Evolutionary conservation across 805 yeast species (phyloP).

Genomic region (Candida dendrica): DNA sequence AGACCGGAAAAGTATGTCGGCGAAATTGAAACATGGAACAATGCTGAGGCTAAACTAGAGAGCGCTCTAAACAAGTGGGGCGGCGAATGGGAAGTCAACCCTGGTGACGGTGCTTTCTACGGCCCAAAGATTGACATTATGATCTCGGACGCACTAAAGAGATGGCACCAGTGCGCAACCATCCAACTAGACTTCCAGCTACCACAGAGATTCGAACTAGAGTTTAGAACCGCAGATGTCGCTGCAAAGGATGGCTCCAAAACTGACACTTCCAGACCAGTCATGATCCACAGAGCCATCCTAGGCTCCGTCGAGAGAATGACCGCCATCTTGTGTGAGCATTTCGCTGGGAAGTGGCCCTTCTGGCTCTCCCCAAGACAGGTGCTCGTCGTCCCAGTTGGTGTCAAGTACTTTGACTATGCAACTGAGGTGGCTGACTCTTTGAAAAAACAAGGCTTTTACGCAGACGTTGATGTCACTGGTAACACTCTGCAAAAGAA

Average conservation of each 20-base stretch:
- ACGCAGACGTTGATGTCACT: constrained; percentile 85
- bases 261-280: constrained; percentile 76
- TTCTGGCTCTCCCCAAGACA: constrained; percentile 99
- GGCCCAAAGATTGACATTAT: constrained; percentile 95
- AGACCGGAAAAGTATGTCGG: constrained; percentile 97
- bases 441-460: constrained; percentile 70
- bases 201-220: constrained; percentile 88
- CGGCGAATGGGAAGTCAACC: constrained; percentile 88
- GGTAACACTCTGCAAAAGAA: constrained; percentile 98
- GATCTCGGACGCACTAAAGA: constrained; percentile 87
- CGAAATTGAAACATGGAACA: constrained; percentile 88
- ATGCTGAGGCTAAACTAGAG: constrained; percentile 81
- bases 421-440: constrained; percentile 74
- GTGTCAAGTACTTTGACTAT: constrained; percentile 85
- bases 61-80: constrained; percentile 79
- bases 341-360: constrained; percentile 99
- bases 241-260: constrained; percentile 33
- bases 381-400: constrained; percentile 92
- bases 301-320: constrained; percentile 98
- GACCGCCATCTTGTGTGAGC: constrained; percentile 98
- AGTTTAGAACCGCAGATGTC: constrained; percentile 65
- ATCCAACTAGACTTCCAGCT: constrained; percentile 98
- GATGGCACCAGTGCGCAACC: constrained; percentile 99
- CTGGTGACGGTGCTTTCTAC: constrained; percentile 96
- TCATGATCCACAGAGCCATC: constrained; percentile 98